phyloP scores from a whole-genome alignment of 306 rosid genomes.

The Clitoria ternatea region DNA sequence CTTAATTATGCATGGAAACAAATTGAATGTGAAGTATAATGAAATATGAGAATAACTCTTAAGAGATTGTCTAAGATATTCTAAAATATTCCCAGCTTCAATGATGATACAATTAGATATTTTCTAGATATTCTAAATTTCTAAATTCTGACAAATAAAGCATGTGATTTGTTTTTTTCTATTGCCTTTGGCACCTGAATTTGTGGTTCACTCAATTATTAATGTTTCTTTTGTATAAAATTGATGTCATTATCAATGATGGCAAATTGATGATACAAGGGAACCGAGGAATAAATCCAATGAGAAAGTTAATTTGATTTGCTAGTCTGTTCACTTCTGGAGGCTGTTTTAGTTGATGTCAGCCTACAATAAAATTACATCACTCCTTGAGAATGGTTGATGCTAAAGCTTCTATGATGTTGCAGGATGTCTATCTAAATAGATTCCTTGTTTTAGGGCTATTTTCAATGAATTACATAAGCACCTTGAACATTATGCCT shows the following conservation, averaged over 20 bases:
- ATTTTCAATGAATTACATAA: slow-evolving; percentile 3
- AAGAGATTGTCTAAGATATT: background rate
- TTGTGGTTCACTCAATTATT: background rate
- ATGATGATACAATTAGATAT: background rate
- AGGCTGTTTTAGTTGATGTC: background rate
- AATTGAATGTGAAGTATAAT: background rate
- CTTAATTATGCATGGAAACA: background rate
- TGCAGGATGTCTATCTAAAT: background rate
- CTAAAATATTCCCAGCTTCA: background rate
- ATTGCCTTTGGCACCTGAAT: background rate
- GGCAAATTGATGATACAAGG: background rate
- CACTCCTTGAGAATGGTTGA: background rate
- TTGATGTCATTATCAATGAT: background rate
- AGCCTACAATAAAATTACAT: background rate
- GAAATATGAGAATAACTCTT: background rate
- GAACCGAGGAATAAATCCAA: background rate
- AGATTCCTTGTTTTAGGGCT: slow-evolving; percentile 1
- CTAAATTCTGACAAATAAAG: background rate
- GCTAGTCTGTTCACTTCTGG: background rate
- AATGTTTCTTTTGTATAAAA: background rate
- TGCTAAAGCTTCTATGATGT: slow-evolving; percentile 3
- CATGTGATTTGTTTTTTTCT: background rate
- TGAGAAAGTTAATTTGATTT: background rate
- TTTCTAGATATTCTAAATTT: background rate
- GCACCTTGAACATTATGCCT: slow-evolving; percentile 15